Conservation (phyloP, 1,284 basidiomycete genomes). For the Ganoderma lucidum region DNA sequence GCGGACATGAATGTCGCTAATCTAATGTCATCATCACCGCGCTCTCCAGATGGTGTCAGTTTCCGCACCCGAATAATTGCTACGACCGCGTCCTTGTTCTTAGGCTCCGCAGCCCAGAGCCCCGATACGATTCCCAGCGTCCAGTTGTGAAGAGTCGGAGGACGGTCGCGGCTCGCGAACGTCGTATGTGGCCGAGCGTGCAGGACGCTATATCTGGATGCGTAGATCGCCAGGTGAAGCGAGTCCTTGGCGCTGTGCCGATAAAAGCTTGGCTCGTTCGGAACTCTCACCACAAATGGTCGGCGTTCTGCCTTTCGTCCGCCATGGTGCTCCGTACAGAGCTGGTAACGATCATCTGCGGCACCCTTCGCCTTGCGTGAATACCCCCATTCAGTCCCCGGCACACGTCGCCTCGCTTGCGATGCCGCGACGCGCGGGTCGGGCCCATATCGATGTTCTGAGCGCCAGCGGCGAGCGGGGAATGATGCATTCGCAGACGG, state of each 20-base stretch:
- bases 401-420: slow-evolving; percentile 13
- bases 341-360: slow-evolving; percentile 12
- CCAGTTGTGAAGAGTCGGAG: slow-evolving; percentile 6
- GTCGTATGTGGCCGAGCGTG: background rate
- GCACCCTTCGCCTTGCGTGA: slow-evolving; percentile 7
- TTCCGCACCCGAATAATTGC: slow-evolving; percentile 10
- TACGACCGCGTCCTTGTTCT: background rate
- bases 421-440: background rate
- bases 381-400: slow-evolving; percentile 9
- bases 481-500: slow-evolving; percentile 3
- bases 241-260: slow-evolving; percentile 15
- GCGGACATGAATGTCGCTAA: slow-evolving; percentile 3
- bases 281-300: slow-evolving; percentile 26
- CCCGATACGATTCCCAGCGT: background rate
- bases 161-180: slow-evolving; percentile 10
- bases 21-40: slow-evolving; percentile 2
- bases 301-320: slow-evolving; percentile 4
- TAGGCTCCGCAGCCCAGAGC: background rate
- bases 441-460: slow-evolving; percentile 15
- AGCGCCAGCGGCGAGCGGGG: background rate
- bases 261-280: slow-evolving; percentile 6
- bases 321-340: background rate
- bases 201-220: slow-evolving; percentile 13
- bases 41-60: slow-evolving; percentile 6
- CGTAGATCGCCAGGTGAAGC: slow-evolving; percentile 2